These are phyloP conservation scores for Clavispora phyllophila DNA, from an alignment of 805 yeast genomes.

Conservation along the genomic window DNA sequence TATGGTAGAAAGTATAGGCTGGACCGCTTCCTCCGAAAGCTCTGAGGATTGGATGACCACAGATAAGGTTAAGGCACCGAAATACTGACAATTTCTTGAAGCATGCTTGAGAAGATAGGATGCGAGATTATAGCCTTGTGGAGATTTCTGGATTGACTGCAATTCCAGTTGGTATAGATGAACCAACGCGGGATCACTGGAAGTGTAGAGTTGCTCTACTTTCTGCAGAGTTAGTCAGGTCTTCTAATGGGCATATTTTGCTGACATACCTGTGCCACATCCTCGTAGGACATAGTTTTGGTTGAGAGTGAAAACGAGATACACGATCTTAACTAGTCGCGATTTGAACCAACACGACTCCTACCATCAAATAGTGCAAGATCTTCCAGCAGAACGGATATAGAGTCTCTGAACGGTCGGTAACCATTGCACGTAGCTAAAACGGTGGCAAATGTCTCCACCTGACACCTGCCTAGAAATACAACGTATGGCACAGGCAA, in stretches of 20 bases:
- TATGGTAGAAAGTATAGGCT: slow-evolving; percentile 1
- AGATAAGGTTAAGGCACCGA: slow-evolving; percentile 77
- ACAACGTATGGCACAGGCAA: no score
- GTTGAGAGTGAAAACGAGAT: not conserved
- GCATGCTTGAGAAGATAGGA: slow-evolving; percentile 39
- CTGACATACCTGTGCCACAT: slow-evolving; percentile 6
- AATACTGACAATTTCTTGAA: slow-evolving; percentile 54
- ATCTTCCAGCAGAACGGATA: no score
- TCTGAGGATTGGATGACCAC: slow-evolving; percentile 46
- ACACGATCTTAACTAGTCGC: not conserved
- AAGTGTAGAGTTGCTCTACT: slow-evolving; percentile 42
- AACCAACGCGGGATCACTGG: slow-evolving; percentile 35
- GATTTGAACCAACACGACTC: not conserved
- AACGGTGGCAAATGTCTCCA: no score
- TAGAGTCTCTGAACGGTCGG: no score
- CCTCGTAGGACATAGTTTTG: not conserved
- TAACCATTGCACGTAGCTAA: no score
- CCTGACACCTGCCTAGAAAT: no score
- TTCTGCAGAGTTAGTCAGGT: slow-evolving; percentile 15
- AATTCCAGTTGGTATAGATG: slow-evolving; percentile 46
- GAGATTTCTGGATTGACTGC: slow-evolving; percentile 54
- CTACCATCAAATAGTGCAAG: not conserved
- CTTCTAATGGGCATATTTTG: not conserved
- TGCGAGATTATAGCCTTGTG: slow-evolving; percentile 55
- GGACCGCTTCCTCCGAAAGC: slow-evolving; percentile 12